phyloP scores from a whole-genome alignment of 257 asterid genomes.

The Orobanche coerulescens region DNA sequence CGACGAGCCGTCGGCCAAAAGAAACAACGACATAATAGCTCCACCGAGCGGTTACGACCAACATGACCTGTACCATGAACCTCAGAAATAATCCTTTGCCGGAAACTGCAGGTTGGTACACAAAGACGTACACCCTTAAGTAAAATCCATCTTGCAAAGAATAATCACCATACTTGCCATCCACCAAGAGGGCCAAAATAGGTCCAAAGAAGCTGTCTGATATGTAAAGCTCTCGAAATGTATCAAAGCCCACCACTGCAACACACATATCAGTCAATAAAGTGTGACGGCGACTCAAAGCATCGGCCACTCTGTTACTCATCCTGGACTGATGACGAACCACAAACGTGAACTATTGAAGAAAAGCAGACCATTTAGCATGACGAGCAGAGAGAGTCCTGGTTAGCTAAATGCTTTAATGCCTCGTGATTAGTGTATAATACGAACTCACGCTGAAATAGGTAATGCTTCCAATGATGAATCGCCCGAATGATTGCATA shows the following conservation, averaged over 20 bases:
- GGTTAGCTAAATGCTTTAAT: background rate
- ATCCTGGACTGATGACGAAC: background rate
- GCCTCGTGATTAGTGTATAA: background rate
- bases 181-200: background rate
- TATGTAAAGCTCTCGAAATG: background rate
- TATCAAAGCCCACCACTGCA: background rate
- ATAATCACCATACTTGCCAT: background rate
- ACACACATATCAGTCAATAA: background rate
- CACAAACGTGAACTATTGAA: background rate
- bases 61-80: background rate
- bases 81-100: background rate
- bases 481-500: background rate
- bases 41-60: background rate
- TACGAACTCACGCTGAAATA: too few relatives aligned
- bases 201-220: background rate
- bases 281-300: background rate
- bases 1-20: background rate
- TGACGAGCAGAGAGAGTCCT: background rate
- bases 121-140: background rate
- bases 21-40: background rate
- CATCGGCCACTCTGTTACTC: background rate
- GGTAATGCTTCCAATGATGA: background rate
- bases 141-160: background rate
- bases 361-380: background rate
- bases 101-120: background rate